Evolutionary conservation across 768 basidiomycete species (phyloP).

Genomic region (Mycena indigotica): DNA sequence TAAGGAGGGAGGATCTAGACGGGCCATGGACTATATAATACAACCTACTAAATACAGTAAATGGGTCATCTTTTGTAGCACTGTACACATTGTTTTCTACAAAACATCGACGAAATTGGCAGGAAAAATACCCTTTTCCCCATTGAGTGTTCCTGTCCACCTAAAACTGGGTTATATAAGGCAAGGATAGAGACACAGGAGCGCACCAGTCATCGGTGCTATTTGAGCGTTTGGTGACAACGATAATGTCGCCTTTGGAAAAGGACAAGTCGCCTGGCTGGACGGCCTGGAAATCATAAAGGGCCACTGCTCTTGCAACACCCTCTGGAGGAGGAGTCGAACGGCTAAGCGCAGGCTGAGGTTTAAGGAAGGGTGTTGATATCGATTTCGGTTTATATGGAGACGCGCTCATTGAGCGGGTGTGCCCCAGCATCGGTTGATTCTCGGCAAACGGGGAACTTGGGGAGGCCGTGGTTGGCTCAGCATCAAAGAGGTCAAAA

Average conservation of each 20-base stretch:
- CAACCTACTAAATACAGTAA: conserved; percentile 8
- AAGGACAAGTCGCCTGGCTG: conserved; percentile 78
- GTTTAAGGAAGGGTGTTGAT: conserved; percentile 39
- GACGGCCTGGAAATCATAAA: conserved; percentile 73
- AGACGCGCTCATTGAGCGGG: conserved; percentile 31
- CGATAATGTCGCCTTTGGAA: conserved; percentile 73
- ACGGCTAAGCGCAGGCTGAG: conserved; percentile 51
- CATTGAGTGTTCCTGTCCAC: conserved; percentile 76
- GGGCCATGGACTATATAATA: conserved; percentile 12
- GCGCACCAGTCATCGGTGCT: conserved; percentile 75
- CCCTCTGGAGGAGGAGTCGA: conserved; percentile 60
- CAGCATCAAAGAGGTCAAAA: conserved; percentile 33
- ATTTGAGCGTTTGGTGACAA: conserved; percentile 66
- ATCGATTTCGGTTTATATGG: conserved; percentile 29
- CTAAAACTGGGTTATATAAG: conserved; percentile 34
- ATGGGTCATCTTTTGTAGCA: neutral
- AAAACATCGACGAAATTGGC: conserved; percentile 81
- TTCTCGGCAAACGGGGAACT: conserved; percentile 34
- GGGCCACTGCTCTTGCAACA: conserved; percentile 70
- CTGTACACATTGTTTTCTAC: conserved; percentile 21
- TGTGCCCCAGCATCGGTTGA: conserved; percentile 27
- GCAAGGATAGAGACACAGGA: neutral
- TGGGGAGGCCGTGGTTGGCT: conserved; percentile 36
- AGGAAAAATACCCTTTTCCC: conserved; percentile 70
- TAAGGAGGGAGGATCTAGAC: conserved; percentile 7